Conservation (phyloP, 129 eudicot species). For the Artemisia argyi region DNA sequence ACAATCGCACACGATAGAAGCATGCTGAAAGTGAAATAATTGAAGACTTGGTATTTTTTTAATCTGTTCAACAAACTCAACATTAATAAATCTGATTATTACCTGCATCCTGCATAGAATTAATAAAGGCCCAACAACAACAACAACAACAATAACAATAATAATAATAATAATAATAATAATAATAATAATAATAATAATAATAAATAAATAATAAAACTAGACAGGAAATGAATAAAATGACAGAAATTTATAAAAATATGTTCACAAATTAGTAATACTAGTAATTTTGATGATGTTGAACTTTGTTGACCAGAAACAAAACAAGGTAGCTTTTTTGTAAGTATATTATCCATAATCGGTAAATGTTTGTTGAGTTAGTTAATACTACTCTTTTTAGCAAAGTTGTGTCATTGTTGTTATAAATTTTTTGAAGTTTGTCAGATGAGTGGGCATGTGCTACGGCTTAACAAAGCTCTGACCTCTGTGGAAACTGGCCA, state of each 20-base stretch:
- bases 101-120: neutral
- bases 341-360: conserved; percentile 11
- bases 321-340: neutral
- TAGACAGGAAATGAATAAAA: neutral
- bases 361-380: conserved; percentile 1
- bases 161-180: too few species aligned
- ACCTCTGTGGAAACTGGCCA: conserved; percentile 28
- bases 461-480: conserved; percentile 25
- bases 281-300: too few species aligned
- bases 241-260: neutral
- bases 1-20: neutral
- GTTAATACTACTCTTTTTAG: conserved; percentile 6
- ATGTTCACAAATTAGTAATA: too few species aligned
- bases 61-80: neutral
- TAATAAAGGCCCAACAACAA: neutral
- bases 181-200: too few species aligned
- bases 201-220: too few species aligned
- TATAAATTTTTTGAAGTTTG: conserved; percentile 24
- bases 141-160: too few species aligned
- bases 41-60: neutral
- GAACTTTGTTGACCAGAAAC: too few species aligned
- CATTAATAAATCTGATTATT: neutral
- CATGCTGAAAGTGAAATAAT: neutral
- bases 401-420: neutral
- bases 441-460: conserved; percentile 41